Base-by-base conservation (phyloP, 1,139 yeast genomes). In the Candida sp. region DNA sequence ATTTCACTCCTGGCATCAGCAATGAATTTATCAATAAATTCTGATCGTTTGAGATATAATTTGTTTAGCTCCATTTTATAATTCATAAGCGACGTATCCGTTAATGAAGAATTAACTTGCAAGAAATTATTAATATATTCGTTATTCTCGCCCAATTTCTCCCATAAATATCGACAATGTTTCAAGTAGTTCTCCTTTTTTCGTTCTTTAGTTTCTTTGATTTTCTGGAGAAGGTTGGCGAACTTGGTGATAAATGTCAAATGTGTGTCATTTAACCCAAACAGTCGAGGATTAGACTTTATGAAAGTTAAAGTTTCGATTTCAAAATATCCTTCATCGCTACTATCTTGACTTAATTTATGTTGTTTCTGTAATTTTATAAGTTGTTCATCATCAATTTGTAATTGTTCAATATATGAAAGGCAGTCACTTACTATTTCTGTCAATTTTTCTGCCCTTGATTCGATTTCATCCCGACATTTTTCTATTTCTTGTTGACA, bases 21-120 rank as follows among this genome's bases (percentile, higher is more conserved):
- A 11, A 91, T 84, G 48, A 91, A 83, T 21, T 78, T 79, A 44
- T 85, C 84, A 33, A 90, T 79, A 49, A 77, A 77, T 45, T 80
- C 77, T 15, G 81, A 74, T 52, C 95, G 79, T 60, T 81, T 79
- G 23, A 70, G 66, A 42, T 77, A 72, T 33, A 91, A 69, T 45
- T 87, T 73, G 23, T 70, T 70, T 39, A 84, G 61, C 55, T 89
- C 93, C 35, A 55, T 53, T 47, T 79, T 75, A 49, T 81, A 77
- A 38, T 66, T 64, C 36, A 61, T 50, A 19, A 73, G 46, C 0
- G 76, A 63, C 9, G 51, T 45, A 41, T 73, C 78, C 7, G 69
- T 78, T 60, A 60, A 53, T 40, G 63, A 47, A n/a, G 56, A 52
- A 49, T 79, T 75, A 0, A 63, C 57, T 1, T 46, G 48, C 23